Evolutionary conservation across 192 early-diverging fungal species (phyloP).

Genomic region (Dissophora globulifera): DNA sequence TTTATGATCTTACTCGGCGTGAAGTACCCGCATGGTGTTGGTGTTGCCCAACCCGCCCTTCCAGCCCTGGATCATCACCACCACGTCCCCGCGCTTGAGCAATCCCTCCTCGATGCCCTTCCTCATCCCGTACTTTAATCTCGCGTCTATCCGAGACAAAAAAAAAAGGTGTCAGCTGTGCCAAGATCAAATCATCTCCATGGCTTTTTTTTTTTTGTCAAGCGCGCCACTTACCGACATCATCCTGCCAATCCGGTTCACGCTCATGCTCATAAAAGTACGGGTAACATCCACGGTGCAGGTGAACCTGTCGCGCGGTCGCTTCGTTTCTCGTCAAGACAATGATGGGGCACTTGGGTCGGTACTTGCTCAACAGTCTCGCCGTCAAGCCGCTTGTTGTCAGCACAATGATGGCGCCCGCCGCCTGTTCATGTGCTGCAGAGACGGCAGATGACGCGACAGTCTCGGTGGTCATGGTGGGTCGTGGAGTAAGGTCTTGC

Average conservation of each 20-base stretch:
- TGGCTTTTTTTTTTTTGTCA: too few relatives aligned
- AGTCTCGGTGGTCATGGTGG: constrained; percentile 86
- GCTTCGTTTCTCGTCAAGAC: constrained; percentile 78
- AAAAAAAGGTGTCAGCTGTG: too few relatives aligned
- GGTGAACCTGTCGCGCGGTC: constrained; percentile 75
- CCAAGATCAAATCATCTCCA: too few relatives aligned
- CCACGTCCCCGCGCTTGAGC: constrained; percentile 72
- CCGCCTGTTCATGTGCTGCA: constrained; percentile 79
- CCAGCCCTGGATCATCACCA: constrained; percentile 88
- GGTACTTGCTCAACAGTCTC: constrained; percentile 86
- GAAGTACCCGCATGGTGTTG: constrained; percentile 82
- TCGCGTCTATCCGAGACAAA: constrained; percentile 70
- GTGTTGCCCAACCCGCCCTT: constrained; percentile 85
- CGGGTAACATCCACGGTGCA: constrained; percentile 79
- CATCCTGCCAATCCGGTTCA: constrained; percentile 48
- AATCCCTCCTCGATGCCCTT: constrained; percentile 72
- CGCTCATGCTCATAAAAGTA: constrained; percentile 63
- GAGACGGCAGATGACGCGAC: constrained; percentile 88
- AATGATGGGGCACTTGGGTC: constrained; percentile 89
- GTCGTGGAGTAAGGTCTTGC: constrained; percentile 75
- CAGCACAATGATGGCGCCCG: constrained; percentile 86
- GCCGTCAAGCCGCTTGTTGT: constrained; percentile 89
- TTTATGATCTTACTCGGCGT: constrained; percentile 56
- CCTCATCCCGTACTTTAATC: constrained; percentile 76
- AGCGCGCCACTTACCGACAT: constrained; percentile 45